A percentile compares a stretch with the other conserved stretches of the same genome.
These are phyloP conservation scores for Aspergillus brasiliensis DNA, from an alignment of 2,329 filamentous ascomycete species.

Conservation along the genomic window DNA sequence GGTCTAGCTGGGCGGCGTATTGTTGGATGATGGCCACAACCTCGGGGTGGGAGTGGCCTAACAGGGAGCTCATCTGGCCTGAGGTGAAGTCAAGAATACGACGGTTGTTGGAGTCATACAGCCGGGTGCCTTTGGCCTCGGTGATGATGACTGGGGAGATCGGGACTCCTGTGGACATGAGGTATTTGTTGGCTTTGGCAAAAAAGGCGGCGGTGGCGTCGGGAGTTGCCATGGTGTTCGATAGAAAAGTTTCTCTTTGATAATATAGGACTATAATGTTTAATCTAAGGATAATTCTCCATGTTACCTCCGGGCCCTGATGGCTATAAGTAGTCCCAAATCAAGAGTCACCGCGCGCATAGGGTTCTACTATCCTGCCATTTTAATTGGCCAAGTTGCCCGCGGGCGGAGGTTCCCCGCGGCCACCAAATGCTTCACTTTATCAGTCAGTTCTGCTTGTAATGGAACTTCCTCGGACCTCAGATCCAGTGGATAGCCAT, in stretches of 20 bases:
- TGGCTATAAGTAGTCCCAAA: neutral
- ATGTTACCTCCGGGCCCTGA: too few relatives aligned
- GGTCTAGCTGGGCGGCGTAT: slow-evolving; percentile 57
- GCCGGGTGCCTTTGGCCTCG: slow-evolving; percentile 47
- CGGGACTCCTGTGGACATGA: slow-evolving; percentile 48
- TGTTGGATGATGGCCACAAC: slow-evolving; percentile 56
- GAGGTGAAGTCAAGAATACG: slow-evolving; percentile 62
- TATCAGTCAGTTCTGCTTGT: neutral
- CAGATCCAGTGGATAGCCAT: too few relatives aligned
- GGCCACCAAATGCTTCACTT: neutral
- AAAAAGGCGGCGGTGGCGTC: slow-evolving; percentile 31
- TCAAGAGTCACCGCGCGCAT: neutral
- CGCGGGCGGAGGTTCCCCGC: neutral
- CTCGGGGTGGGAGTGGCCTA: slow-evolving; percentile 62
- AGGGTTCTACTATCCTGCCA: neutral
- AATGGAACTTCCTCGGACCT: too few relatives aligned
- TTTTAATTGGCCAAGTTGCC: neutral
- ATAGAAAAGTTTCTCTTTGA: too few relatives aligned
- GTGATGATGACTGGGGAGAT: slow-evolving; percentile 47
- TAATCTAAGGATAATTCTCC: too few relatives aligned
- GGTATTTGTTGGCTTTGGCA: slow-evolving; percentile 42
- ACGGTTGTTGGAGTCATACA: slow-evolving; percentile 49
- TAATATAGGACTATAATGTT: too few relatives aligned
- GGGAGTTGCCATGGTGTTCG: slow-evolving; percentile 10
- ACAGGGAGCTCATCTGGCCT: slow-evolving; percentile 61